These are phyloP conservation scores for Tillandsia fasciculata DNA, from an alignment of 176 grass and related monocot species.

Conservation along the genomic window DNA sequence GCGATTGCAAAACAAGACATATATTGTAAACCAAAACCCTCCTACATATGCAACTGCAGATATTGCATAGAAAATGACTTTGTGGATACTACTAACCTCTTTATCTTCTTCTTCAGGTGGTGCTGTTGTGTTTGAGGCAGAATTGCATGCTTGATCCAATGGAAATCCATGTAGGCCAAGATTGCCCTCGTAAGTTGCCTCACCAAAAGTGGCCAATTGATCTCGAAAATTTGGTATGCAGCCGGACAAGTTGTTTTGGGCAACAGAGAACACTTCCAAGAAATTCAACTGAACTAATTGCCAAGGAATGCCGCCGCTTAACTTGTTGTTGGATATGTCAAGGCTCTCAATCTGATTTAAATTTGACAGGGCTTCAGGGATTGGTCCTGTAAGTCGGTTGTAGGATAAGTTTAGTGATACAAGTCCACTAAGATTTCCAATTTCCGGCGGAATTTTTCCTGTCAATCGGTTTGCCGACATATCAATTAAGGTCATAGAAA, in stretches of 20 bases:
- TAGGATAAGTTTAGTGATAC: slow-evolving; percentile 19
- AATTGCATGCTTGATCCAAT: background rate
- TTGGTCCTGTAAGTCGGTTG: slow-evolving; percentile 7
- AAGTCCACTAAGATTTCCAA: slow-evolving; percentile 11
- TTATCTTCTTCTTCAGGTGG: background rate
- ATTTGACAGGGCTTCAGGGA: slow-evolving; percentile 10
- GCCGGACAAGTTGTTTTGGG: too few relatives aligned
- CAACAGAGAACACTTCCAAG: too few relatives aligned
- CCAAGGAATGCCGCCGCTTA: too few relatives aligned
- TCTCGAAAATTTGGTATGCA: background rate
- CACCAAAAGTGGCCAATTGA: slow-evolving; percentile 16
- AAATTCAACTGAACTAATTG: too few relatives aligned
- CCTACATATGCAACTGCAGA: too few relatives aligned
- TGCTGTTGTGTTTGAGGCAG: background rate
- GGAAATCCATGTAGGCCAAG: background rate
- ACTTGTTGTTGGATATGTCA: slow-evolving; percentile 27
- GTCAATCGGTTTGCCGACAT: slow-evolving; percentile 13
- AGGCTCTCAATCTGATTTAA: slow-evolving; percentile 16
- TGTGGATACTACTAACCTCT: background rate
- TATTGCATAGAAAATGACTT: too few relatives aligned
- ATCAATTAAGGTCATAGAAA: slow-evolving; percentile 7
- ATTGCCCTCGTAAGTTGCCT: slow-evolving; percentile 15
- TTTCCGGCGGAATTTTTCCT: slow-evolving; percentile 14
- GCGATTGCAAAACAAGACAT: too few relatives aligned
- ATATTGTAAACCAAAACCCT: too few relatives aligned